A percentile compares a stretch with the other conserved stretches of the same genome.
Conservation (phyloP, 73 alveolate species). For the Tetrahymena elliotti region DNA sequence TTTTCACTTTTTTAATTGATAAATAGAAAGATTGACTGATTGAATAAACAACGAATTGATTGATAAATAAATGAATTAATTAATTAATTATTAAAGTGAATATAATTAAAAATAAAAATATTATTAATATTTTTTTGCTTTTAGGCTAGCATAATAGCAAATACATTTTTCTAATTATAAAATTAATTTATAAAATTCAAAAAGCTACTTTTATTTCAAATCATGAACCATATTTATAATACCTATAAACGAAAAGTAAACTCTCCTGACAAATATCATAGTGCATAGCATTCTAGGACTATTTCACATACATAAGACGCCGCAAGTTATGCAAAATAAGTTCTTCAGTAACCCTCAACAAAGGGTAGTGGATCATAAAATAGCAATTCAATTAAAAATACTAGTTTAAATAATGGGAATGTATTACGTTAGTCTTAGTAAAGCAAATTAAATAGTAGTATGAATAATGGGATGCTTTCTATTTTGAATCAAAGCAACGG, state of each 20-base stretch:
- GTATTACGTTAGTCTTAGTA: neutral
- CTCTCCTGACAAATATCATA: neutral
- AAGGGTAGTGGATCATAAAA: neutral
- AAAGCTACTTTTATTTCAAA: neutral
- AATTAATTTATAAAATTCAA: neutral
- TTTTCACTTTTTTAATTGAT: neutral
- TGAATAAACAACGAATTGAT: too few species aligned
- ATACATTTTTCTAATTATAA: neutral
- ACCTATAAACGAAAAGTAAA: neutral
- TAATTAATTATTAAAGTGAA: too few species aligned
- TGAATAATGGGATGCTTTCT: neutral
- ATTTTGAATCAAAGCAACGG: neutral
- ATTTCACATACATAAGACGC: neutral
- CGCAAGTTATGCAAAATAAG: neutral
- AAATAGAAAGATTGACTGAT: too few species aligned
- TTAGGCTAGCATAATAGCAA: neutral
- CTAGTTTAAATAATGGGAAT: neutral
- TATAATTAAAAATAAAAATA: too few species aligned
- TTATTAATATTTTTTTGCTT: too few species aligned
- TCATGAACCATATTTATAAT: neutral
- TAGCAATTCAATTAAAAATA: neutral
- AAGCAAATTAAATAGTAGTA: neutral
- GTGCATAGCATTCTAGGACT: neutral
- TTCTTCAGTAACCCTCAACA: neutral
- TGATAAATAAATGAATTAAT: too few species aligned